Evolutionary conservation across 164 flowering plant genomes (phyloP), one percentile per base, ranked within the genome.

Genomic region (Annona squamosa): DNA sequence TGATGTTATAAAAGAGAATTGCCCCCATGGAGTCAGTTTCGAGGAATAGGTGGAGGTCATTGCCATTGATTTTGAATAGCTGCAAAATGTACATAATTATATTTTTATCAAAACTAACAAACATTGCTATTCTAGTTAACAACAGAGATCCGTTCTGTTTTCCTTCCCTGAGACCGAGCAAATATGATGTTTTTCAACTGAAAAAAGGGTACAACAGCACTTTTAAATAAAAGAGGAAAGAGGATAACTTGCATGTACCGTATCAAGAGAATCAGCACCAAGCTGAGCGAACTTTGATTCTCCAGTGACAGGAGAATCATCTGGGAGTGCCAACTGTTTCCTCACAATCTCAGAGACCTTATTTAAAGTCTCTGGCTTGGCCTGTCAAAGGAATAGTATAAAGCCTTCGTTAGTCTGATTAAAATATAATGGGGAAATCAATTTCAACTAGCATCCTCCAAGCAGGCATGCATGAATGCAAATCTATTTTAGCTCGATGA

Each of bases 261-360:
- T 84, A 70, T 86, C 88, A 61, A 86, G 87, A 68, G 88, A 86
- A 81, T 86, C 88, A 71, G 88, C 88, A 59, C 88, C 88, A 71
- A 86, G 88, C 1, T 78, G 67, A 16, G 79, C 52, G 63, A 85
- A 85, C 68, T 76, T 85, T 5, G 88, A 83, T 43, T 83, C 85
- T 3, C 82, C 85, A 5, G 73, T 74, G 57, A 85, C 83, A 3
- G 78, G 48, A 63, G 82, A 67, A 43, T 78, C 84, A 45, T 65
- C 81, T 3, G 83, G 79, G 46, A 84, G 69, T 16, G 86, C 85
- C 72, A 86, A 80, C 63, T 84, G 88, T 69, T 82, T 84, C 78
- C 72, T 82, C 69, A 86, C 88, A 9, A 86, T 86, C 18, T 75
- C 83, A 78, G 80, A 77, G 5, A 86, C 86, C 74, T 80, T 84